Evolutionary conservation across 1,139 yeast genomes (phyloP).

Genomic region (Pichiaceae sp.): DNA sequence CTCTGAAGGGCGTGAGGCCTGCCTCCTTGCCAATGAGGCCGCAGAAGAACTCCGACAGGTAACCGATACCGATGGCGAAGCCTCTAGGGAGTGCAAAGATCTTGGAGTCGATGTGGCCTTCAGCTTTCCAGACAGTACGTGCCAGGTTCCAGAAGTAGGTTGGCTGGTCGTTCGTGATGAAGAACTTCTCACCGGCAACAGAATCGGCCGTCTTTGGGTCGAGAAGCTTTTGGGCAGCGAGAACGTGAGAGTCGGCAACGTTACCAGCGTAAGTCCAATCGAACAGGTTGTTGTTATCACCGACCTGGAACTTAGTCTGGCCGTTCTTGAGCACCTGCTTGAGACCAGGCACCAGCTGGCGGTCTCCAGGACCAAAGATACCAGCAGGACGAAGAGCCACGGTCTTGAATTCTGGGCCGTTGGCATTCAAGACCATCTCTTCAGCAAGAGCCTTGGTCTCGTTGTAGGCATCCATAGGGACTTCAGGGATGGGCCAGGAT

Average conservation of each 20-base stretch:
- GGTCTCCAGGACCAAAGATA: conserved; percentile 96
- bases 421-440: conserved; percentile 64
- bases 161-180: conserved; percentile 90
- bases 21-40: conserved; percentile 74
- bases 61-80: conserved; percentile 73
- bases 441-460: conserved; percentile 94
- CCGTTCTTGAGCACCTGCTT: conserved; percentile 77
- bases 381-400: conserved; percentile 96
- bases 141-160: conserved; percentile 97
- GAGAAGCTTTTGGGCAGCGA: conserved; percentile 75
- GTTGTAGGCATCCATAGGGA: conserved; percentile 95
- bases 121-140: conserved; percentile 94
- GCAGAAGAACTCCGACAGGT: conserved; percentile 66
- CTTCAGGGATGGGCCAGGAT: conserved; percentile 82
- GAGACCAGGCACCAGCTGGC: conserved; percentile 91
- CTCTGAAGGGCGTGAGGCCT: conserved; percentile 94
- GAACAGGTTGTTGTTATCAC: conserved; percentile 85
- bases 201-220: conserved; percentile 29
- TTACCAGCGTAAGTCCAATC: conserved; percentile 99
- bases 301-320: conserved; percentile 87
- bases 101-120: conserved; percentile 68
- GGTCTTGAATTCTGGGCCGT: conserved; percentile 56
- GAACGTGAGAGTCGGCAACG: conserved; percentile 92
- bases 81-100: conserved; percentile 65
- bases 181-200: conserved; percentile 82